phyloP scores from a whole-genome alignment of 371 early-diverging fungal genomes.

The Saksenaea oblongispora region DNA sequence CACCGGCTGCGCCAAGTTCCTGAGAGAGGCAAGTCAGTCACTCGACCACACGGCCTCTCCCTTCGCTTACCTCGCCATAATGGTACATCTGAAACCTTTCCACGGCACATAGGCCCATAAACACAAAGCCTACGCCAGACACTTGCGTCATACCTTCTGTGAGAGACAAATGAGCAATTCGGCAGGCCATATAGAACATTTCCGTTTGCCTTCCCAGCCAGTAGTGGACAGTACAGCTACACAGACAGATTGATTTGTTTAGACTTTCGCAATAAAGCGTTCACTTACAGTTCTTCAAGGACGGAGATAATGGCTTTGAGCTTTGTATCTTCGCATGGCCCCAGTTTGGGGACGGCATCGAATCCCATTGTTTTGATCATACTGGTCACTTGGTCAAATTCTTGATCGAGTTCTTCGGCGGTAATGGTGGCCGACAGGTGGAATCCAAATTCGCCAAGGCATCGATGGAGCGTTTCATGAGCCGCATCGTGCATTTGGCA shows the following conservation, averaged over 20 bases:
- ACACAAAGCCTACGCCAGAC: constrained; percentile 30
- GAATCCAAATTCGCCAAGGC: constrained; percentile 30
- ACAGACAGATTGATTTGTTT: not conserved
- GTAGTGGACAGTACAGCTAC: constrained; percentile 33
- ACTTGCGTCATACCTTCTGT: constrained; percentile 23
- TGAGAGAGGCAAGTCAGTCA: no score
- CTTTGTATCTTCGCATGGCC: constrained; percentile 23
- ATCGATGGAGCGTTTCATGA: constrained; percentile 21
- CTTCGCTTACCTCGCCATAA: constrained; percentile 31
- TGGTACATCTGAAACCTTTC: constrained; percentile 21
- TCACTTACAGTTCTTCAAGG: constrained; percentile 41
- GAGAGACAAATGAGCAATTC: constrained; percentile 31
- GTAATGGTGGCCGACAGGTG: constrained; percentile 5
- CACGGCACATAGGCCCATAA: constrained; percentile 31
- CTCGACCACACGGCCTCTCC: not conserved
- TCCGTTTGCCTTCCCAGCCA: constrained; percentile 40
- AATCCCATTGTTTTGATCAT: constrained; percentile 20
- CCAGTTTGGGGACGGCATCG: constrained; percentile 13
- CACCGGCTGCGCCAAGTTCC: constrained; percentile 36
- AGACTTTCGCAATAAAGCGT: not conserved
- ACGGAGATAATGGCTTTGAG: constrained; percentile 30
- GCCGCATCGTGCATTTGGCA: constrained; percentile 38
- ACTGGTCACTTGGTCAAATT: constrained; percentile 13
- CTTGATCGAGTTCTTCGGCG: constrained; percentile 14
- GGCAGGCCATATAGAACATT: constrained; percentile 39